Percentiles rank a stretch among this genome's conserved stretches.
These are phyloP conservation scores for Globisporangium carolinianum DNA, from an alignment of 352 stramenopile species.

Conservation along the genomic window DNA sequence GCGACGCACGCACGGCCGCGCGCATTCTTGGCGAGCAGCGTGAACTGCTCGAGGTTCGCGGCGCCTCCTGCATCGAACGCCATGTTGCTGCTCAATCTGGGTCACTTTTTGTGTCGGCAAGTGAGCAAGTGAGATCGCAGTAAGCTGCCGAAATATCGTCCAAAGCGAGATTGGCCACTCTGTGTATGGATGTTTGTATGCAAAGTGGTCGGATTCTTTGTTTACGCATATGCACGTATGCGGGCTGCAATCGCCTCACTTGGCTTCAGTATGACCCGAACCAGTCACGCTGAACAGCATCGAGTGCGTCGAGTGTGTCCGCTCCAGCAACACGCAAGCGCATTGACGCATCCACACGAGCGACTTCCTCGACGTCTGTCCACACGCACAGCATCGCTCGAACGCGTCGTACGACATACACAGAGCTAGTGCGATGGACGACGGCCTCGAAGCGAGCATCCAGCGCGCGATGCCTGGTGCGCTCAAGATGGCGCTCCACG, in stretches of 20 bases:
- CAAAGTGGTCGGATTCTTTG: background rate
- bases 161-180: no score
- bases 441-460: slow-evolving; percentile 53
- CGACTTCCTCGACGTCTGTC: no score
- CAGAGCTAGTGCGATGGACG: slow-evolving; percentile 15
- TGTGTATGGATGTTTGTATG: background rate
- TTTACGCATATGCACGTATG: background rate
- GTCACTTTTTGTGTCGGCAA: background rate
- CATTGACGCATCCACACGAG: no score
- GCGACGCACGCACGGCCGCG: slow-evolving; percentile 86
- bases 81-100: slow-evolving; percentile 23
- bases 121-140: background rate
- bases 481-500: slow-evolving; percentile 73
- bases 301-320: background rate
- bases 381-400: no score
- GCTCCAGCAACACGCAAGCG: background rate
- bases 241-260: no score
- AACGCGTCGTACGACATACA: background rate
- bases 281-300: no score
- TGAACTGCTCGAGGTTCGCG: slow-evolving; percentile 89
- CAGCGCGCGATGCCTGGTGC: slow-evolving; percentile 50
- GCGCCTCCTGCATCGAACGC: slow-evolving; percentile 60
- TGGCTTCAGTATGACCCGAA: no score
- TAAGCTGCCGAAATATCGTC: background rate
- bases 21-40: slow-evolving; percentile 87